A percentile compares a stretch with the other conserved stretches of the same genome.
phyloP scores from a whole-genome alignment of 202 grass and related monocot genomes.

The Cymbopogon flexuosus region DNA sequence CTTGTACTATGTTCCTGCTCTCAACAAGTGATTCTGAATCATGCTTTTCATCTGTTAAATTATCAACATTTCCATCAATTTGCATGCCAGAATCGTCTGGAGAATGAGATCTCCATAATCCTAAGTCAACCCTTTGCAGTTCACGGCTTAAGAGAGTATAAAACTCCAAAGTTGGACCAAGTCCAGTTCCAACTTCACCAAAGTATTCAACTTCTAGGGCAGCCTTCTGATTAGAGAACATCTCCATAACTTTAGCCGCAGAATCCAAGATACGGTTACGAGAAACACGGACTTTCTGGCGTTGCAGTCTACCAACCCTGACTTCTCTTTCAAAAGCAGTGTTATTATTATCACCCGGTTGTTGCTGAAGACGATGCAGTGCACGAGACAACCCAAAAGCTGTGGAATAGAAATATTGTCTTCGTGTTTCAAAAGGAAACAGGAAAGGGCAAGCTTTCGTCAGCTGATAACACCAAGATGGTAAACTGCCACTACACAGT shows the following conservation, averaged over 20 bases:
- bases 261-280: constrained; percentile 86
- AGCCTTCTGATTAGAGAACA: constrained; percentile 78
- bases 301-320: constrained; percentile 59
- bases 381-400: constrained; percentile 87
- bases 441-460: constrained; percentile 80
- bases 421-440: constrained; percentile 82
- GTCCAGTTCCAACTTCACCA: constrained; percentile 88
- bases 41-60: constrained; percentile 28
- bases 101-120: constrained; percentile 72
- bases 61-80: constrained; percentile 35
- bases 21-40: constrained; percentile 21
- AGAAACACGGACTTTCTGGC: constrained; percentile 90
- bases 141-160: constrained; percentile 88
- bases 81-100: constrained; percentile 42
- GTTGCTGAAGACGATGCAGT: constrained; percentile 87
- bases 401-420: constrained; percentile 88
- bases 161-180: constrained; percentile 87
- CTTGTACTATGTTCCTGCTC: constrained; percentile 43
- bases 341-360: constrained; percentile 64
- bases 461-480: constrained; percentile 87
- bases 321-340: constrained; percentile 71
- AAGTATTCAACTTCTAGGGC: constrained; percentile 96
- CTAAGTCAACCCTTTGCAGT: constrained; percentile 55
- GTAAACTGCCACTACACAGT: constrained; percentile 80
- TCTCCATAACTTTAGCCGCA: constrained; percentile 90